Base-by-base conservation (phyloP, 805 yeast genomes). In the Saccharomycopsis sp. region DNA sequence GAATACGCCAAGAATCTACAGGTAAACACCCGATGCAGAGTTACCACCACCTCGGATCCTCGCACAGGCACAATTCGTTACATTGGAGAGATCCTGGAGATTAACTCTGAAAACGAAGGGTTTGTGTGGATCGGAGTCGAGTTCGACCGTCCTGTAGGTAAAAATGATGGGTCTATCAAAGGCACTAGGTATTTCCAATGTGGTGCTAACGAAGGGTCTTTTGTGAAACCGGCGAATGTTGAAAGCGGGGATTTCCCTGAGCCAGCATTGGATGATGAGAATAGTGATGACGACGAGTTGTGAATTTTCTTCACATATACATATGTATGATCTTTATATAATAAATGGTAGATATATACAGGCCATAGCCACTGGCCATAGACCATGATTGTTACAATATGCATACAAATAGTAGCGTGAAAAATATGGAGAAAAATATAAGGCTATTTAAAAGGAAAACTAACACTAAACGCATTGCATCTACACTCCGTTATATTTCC, bases 131-230 rank as follows among this genome's bases (percentile, higher is more conserved):
- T 88, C 34, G 98, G 97, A 0, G 80, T 93, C 2, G 88, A 85
- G 64, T 84, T 91, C 57, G 94, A 88, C 64, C 90, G 87, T 64
- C 93, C 97, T 0, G 79, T 80, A 5, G 98, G 98, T 3, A 89
- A 87, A 69, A 89, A 92, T 66, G 82, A 89, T 67, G 98, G 98
- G 0, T 72, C 82, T 20, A 73, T 90, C 47, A 81, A 83, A 41
- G 91, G 89, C 0, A 68, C 64, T 0, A 66, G 76, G 41, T 79
- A 87, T 63, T 92, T 93, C 67, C 66, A 73, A 2, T 82, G 90
- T 35, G 73, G 74, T 3, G 66, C 67, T 3, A 78, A 78, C 20
- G 84, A 88, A 66, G 97, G 97, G 3, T 83, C 90, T 3, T 89
- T 93, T 69, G 82, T 91, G 14, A 81, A 81, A 60, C 96, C 97